phyloP scores from a whole-genome alignment of 2,329 filamentous ascomycete species.

The Phoma sp. region DNA sequence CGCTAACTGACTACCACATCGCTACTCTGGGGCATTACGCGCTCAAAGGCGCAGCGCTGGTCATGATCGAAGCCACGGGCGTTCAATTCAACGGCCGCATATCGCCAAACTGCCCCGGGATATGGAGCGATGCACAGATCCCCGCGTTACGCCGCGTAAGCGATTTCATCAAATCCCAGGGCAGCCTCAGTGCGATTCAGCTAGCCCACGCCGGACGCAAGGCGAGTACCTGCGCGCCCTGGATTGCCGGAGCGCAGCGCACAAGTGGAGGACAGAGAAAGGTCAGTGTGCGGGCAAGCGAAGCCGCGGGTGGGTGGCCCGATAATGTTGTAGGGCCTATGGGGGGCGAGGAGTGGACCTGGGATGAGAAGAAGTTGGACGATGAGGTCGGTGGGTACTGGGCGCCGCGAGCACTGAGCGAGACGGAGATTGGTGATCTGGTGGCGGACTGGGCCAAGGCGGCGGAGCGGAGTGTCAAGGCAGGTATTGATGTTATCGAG shows the following conservation, averaged over 20 bases:
- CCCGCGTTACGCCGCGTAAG: constrained; percentile 39
- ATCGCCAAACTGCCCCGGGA: constrained; percentile 44
- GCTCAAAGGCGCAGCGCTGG: constrained; percentile 44
- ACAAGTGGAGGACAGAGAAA: constrained; percentile 31
- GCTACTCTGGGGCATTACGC: constrained; percentile 49
- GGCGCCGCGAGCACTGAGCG: constrained; percentile 46
- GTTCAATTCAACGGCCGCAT: constrained; percentile 47
- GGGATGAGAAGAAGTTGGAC: constrained; percentile 45
- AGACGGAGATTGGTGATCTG: constrained; percentile 48
- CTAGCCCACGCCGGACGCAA: constrained; percentile 48
- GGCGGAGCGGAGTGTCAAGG: constrained; percentile 44
- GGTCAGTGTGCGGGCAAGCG: constrained; percentile 35
- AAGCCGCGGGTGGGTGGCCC: constrained; percentile 45
- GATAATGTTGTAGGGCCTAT: constrained; percentile 45
- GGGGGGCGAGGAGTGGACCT: constrained; percentile 48
- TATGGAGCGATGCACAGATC: constrained; percentile 48
- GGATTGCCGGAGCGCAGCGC: constrained; percentile 31
- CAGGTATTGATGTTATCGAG: constrained; percentile 51
- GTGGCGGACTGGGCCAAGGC: constrained; percentile 51
- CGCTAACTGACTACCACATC: constrained; percentile 48
- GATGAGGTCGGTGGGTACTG: constrained; percentile 46
- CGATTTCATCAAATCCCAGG: constrained; percentile 47
- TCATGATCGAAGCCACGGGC: constrained; percentile 47
- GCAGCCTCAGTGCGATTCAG: constrained; percentile 41
- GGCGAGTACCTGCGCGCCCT: constrained; percentile 41